phyloP scores from a whole-genome alignment of 768 basidiomycete species.

The Suillus cothurnatus region DNA sequence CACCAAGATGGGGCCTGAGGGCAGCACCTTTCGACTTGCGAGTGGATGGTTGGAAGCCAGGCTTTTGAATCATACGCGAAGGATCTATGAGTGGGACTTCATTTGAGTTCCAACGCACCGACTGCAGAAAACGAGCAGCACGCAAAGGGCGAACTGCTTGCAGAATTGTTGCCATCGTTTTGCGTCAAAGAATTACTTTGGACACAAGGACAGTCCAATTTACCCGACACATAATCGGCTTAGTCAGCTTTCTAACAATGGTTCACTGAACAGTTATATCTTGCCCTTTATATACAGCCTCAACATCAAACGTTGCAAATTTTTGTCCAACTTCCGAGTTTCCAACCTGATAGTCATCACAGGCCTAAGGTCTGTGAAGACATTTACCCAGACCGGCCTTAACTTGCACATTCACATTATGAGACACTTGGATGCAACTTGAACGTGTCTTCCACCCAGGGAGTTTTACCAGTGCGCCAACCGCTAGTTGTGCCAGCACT shows the following conservation, averaged over 20 bases:
- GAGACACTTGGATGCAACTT: no score
- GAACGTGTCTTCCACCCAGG: no score
- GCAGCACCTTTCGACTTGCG: conserved; percentile 25
- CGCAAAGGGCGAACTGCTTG: conserved; percentile 22
- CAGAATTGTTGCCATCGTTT: conserved; percentile 26
- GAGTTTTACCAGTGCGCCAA: no score
- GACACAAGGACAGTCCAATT: conserved; percentile 1
- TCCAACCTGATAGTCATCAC: no score
- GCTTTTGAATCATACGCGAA: conserved; percentile 8
- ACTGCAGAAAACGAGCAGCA: conserved; percentile 15
- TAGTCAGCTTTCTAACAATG: conserved; percentile 16
- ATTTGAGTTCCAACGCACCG: conserved; percentile 27
- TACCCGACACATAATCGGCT: conserved; percentile 3
- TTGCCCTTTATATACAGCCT: no score
- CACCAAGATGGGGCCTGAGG: conserved; percentile 44
- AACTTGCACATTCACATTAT: no score
- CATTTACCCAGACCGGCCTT: no score
- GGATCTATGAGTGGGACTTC: conserved; percentile 14
- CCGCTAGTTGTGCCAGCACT: no score
- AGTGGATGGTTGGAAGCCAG: not conserved
- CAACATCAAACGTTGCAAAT: no score
- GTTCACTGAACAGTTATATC: no score
- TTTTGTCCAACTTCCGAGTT: no score
- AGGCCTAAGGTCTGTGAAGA: no score
- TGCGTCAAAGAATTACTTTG: not conserved